Evolutionary conservation across 768 basidiomycete genomes (phyloP), one percentile per base, ranked within the genome.

Genomic region (Floccularia luteovirens): DNA sequence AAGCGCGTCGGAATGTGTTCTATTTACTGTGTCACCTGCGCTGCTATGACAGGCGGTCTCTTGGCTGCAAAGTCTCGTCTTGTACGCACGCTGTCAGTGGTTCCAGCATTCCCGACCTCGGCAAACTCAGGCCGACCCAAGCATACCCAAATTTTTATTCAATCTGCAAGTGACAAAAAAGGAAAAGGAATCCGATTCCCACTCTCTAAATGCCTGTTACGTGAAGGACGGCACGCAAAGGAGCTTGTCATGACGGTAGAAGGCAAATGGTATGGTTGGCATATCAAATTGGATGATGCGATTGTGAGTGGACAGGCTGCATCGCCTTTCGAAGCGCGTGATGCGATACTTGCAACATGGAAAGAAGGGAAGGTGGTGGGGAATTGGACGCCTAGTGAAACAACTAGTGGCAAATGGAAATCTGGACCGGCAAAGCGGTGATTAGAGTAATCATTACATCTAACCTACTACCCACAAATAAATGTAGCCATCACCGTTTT

Each of bases 131-230:
- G n/a, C n/a, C 32, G 32, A 7, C 32, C n/a, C 20, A n/a, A n/a
- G n/a, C n/a, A n/a, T n/a, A n/a, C n/a, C n/a, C 32, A 34, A 19
- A 12, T 39, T 28, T 39, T 39, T 28, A 30, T 39, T 5, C 38
- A 39, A 20, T 27, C 38, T 11, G 14, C 27, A 6, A 14, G 11
- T 14, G 14, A 39, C 38, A 24, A 13, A 19, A 20, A 20, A 14
- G 19, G 5, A n/a, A 30, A 16, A 39, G 38, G 38, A 19, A 27
- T 24, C 6, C 8, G 14, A 5, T 16, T 39, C 13, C n/a, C 22
- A 24, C 25, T 39, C 11, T 16, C 17, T 7, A 24, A 27, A 6
- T 39, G 38, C 17, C 23, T 30, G 14, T 28, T 39, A 16, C 22
- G 25, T n/a, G 38, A 39, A 28, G 38, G 38, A 7, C 10, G 38